phyloP scores from a whole-genome alignment of 306 rosid genomes.

The Quercus variabilis region DNA sequence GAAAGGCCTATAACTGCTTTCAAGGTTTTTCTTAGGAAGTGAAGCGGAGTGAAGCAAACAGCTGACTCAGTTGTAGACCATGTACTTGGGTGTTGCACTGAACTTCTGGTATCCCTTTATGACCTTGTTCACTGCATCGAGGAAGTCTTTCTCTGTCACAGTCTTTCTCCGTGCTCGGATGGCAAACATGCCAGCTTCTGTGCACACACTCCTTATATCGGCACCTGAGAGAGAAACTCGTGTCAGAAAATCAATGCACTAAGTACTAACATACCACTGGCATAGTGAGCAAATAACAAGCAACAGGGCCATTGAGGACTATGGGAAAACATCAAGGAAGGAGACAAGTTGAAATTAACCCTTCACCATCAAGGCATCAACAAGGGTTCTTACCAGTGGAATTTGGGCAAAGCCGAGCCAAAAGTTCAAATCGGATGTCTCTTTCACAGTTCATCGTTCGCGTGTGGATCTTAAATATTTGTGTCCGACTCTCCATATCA shows the following conservation, averaged over 20 bases:
- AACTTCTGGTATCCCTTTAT: slow-evolving; percentile 98
- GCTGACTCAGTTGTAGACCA: slow-evolving; percentile 85
- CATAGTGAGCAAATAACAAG: background rate
- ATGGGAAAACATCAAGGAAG: background rate
- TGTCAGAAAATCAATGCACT: slow-evolving; percentile 25
- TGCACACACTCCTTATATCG: slow-evolving; percentile 96
- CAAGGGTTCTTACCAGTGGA: slow-evolving; percentile 67
- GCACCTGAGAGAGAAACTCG: slow-evolving; percentile 54
- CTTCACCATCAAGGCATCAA: background rate
- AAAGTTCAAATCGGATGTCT: slow-evolving; percentile 85
- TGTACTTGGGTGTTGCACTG: slow-evolving; percentile 98
- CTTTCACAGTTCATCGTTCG: slow-evolving; percentile 98
- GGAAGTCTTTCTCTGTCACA: slow-evolving; percentile 95
- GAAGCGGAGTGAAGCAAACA: slow-evolving; percentile 9
- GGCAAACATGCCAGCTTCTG: slow-evolving; percentile 99
- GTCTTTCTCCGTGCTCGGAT: slow-evolving; percentile 98
- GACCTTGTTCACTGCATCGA: slow-evolving; percentile 96
- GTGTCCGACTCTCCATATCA: slow-evolving; percentile 93
- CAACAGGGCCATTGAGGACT: background rate
- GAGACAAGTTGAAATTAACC: background rate
- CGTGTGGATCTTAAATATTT: slow-evolving; percentile 95
- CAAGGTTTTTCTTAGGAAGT: slow-evolving; percentile 14
- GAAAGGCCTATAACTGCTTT: slow-evolving; percentile 1
- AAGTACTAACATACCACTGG: background rate
- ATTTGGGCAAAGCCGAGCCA: slow-evolving; percentile 97